Conservation (phyloP, 78 protist species). For the Emiliania huxleyi region DNA sequence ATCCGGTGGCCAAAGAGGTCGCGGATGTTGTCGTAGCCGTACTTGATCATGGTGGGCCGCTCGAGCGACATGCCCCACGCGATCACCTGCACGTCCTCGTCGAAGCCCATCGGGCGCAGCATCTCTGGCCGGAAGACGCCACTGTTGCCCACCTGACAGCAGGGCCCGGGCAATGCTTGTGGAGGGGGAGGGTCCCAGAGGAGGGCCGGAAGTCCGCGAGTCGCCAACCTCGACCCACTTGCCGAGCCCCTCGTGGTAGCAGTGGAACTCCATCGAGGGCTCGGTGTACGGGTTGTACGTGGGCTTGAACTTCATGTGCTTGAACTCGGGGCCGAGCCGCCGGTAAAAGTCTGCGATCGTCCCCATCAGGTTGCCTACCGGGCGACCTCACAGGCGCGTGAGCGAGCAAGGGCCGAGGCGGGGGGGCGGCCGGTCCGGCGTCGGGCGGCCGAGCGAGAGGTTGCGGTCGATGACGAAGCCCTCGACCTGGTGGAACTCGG, state of each 20-base stretch:
- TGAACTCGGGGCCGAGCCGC: constrained; percentile 54
- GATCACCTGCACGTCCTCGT: constrained; percentile 50
- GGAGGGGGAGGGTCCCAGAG: too few relatives aligned
- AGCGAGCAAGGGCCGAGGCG: too few relatives aligned
- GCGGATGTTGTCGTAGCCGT: constrained; percentile 86
- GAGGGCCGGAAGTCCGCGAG: too few relatives aligned
- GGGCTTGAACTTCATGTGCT: constrained; percentile 57
- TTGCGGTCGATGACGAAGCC: constrained; percentile 74
- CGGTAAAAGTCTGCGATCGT: constrained; percentile 87
- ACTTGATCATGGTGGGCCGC: constrained; percentile 96
- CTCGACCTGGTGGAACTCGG: constrained; percentile 96
- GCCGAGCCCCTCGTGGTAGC: constrained; percentile 69
- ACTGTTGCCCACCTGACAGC: constrained; percentile 83
- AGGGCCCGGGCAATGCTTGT: too few relatives aligned
- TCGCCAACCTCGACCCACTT: constrained; percentile 76
- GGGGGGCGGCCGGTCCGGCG: too few relatives aligned
- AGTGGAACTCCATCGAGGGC: constrained; percentile 98
- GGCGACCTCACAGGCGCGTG: too few relatives aligned
- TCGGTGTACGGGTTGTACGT: constrained; percentile 99
- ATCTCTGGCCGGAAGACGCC: constrained; percentile 98
- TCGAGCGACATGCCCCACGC: constrained; percentile 41
- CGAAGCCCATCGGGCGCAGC: constrained; percentile 98
- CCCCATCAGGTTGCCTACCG: constrained; percentile 93
- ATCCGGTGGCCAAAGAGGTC: constrained; percentile 94
- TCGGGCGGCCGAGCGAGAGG: constrained; percentile 88